A percentile compares a stretch with the other conserved stretches of the same genome.
Conservation (phyloP, 2,329 filamentous ascomycete species). For the Raffaelea albimanens region DNA sequence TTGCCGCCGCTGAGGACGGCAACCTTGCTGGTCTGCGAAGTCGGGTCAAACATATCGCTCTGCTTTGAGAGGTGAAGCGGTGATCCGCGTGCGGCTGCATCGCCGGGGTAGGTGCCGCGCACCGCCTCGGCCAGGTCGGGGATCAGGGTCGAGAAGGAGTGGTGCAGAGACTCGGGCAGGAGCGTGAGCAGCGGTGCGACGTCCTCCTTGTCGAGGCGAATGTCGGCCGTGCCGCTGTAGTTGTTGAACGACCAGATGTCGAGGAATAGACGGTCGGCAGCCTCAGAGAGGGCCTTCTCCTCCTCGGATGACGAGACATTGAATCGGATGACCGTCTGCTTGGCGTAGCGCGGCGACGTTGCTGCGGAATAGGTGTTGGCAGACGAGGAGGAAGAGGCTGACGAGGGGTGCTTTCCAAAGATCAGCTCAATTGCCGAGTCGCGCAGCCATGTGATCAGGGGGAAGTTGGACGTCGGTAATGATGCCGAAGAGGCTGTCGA, state of each 20-base stretch:
- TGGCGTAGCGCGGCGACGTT: slow-evolving; percentile 46
- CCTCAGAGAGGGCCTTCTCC: slow-evolving; percentile 61
- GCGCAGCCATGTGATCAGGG: slow-evolving; percentile 40
- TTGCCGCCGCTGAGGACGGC: slow-evolving; percentile 21
- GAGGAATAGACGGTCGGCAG: slow-evolving; percentile 65
- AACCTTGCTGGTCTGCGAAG: slow-evolving; percentile 19
- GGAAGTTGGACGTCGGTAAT: slow-evolving; percentile 22
- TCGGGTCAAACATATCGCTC: slow-evolving; percentile 13
- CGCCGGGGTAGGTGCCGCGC: slow-evolving; percentile 60
- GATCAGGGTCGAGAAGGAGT: slow-evolving; percentile 66
- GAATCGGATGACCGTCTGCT: slow-evolving; percentile 85
- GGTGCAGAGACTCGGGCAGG: slow-evolving; percentile 64
- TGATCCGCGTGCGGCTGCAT: not conserved
- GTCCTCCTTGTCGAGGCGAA: slow-evolving; percentile 66
- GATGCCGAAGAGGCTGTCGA: not conserved
- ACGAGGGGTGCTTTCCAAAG: slow-evolving; percentile 34
- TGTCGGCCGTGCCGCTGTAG: slow-evolving; percentile 62
- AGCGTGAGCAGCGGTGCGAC: slow-evolving; percentile 70
- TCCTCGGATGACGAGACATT: slow-evolving; percentile 62
- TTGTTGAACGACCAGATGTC: slow-evolving; percentile 84
- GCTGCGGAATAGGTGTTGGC: slow-evolving; percentile 15
- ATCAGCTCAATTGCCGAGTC: slow-evolving; percentile 39
- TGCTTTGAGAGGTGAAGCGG: not conserved
- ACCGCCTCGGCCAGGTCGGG: slow-evolving; percentile 71
- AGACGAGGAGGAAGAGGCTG: slow-evolving; percentile 16